Evolutionary conservation across 73 alveolate genomes (phyloP).

Genomic region (Stentor coeruleus): DNA sequence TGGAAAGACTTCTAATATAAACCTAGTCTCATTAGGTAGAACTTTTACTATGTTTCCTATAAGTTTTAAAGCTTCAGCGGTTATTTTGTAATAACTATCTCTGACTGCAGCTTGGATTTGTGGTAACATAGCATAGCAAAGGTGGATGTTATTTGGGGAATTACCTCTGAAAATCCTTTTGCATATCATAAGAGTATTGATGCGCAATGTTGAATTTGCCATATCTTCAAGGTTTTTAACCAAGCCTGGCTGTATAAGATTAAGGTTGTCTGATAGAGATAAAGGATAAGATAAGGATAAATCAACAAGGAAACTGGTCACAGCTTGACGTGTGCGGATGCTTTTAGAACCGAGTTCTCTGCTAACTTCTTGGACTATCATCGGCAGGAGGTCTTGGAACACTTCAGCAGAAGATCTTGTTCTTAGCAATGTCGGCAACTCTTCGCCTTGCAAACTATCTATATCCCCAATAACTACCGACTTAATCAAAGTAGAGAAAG

Average conservation of each 20-base stretch:
- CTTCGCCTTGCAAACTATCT: constrained; percentile 18
- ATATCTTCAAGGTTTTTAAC: constrained; percentile 44
- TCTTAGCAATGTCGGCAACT: constrained; percentile 31
- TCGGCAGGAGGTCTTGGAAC: constrained; percentile 37
- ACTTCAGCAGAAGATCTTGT: constrained; percentile 47
- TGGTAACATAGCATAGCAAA: constrained; percentile 18
- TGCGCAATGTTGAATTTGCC: constrained; percentile 31
- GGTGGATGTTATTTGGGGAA: constrained; percentile 11
- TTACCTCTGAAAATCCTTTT: constrained; percentile 37
- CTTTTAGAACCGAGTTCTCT: constrained; percentile 38
- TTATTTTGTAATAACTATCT: constrained; percentile 50
- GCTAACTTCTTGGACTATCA: constrained; percentile 42
- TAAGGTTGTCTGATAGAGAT: constrained; percentile 25
- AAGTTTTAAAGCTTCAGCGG: constrained; percentile 54
- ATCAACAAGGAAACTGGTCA: constrained; percentile 15
- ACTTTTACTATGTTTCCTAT: constrained; percentile 43
- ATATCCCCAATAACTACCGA: constrained; percentile 27
- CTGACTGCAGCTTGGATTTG: constrained; percentile 34
- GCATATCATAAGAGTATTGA: constrained; percentile 47
- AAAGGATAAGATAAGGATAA: constrained; percentile 24
- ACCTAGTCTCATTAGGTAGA: constrained; percentile 18
- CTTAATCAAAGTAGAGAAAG: constrained; percentile 53
- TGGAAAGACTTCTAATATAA: background rate
- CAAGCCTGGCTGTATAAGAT: constrained; percentile 34
- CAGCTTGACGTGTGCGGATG: constrained; percentile 19